Evolutionary conservation across 192 early-diverging fungal species (phyloP), one percentile per base, ranked within the genome.

Genomic region (Entrophospora sp.): DNA sequence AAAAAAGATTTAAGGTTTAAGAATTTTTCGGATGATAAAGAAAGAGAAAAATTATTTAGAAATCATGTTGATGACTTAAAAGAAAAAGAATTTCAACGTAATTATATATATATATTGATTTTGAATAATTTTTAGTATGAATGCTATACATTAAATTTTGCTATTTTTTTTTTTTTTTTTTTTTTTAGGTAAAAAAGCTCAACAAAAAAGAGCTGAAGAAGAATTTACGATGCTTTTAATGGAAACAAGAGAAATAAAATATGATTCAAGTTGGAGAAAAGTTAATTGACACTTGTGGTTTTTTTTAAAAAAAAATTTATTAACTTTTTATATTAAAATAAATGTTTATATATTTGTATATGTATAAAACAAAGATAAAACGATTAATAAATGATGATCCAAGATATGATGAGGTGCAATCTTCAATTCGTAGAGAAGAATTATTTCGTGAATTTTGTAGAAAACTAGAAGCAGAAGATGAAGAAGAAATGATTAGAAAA

Each of bases 371-470:
- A n/a, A n/a, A 66, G 69, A 73, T 84, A 27, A 85, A 87, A 68
- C 72, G 70, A 13, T 48, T 81, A n/a, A 79, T 91, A 56, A 82
- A 91, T 45, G 58, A 79, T 0, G 87, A 91, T 61, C 65, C 72
- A 35, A 73, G 87, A 10, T 90, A 87, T 64, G 72, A 78, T 20
- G 88, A 83, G 4, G 71, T 91, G 24, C 78, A 77, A 16, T 81
- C 78, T 28, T 83, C 82, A n/a, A 74, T 59, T 12, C 72, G 84
- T 42, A 73, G 89, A 12, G 89, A 91, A 71, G 83, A 83, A 34
- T 53, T 87, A 44, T 91, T 91, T 61, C 69, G 85, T 35, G 81
- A 87, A 42, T 90, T 84, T 61, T 67, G 82, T 31, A 74, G 72
- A 53, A 73, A 73, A 45, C 58, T 80, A 5, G 72, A 73, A 18